phyloP scores from a whole-genome alignment of 306 rosid species.

The Trifolium pratense region DNA sequence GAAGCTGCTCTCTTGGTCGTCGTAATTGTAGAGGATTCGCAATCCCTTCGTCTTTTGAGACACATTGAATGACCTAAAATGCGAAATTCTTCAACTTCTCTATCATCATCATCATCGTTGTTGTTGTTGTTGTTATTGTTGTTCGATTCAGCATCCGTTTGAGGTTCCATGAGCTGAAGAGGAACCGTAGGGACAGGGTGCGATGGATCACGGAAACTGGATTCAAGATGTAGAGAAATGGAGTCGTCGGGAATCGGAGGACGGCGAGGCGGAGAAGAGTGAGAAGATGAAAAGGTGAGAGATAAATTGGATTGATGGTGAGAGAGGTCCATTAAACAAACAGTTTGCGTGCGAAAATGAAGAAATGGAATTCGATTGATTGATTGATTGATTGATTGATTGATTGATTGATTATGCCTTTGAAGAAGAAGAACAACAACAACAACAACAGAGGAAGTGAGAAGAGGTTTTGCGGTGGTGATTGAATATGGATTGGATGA shows the following conservation, averaged over 20 bases:
- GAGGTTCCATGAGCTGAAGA: slow-evolving; percentile 78
- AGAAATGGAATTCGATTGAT: neutral
- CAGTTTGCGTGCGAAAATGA: neutral
- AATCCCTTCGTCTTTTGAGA: slow-evolving; percentile 71
- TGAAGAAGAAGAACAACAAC: slow-evolving; percentile 29
- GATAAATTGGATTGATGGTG: slow-evolving; percentile 67
- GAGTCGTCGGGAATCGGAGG: slow-evolving; percentile 65
- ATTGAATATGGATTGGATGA: slow-evolving; percentile 17
- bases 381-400: no score
- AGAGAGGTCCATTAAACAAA: slow-evolving; percentile 68
- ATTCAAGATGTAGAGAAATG: slow-evolving; percentile 68
- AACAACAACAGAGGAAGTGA: slow-evolving; percentile 25
- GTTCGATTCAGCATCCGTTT: slow-evolving; percentile 32
- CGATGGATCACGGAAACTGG: slow-evolving; percentile 59
- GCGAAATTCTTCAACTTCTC: slow-evolving; percentile 78
- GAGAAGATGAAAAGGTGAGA: slow-evolving; percentile 68
- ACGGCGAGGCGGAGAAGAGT: slow-evolving; percentile 64
- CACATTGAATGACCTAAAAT: slow-evolving; percentile 91
- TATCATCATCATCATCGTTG: slow-evolving; percentile 56
- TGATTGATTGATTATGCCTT: neutral
- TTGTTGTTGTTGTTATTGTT: no score
- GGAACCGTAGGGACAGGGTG: slow-evolving; percentile 61
- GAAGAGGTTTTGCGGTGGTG: neutral
- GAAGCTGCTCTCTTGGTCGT: slow-evolving; percentile 52
- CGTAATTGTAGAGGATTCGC: slow-evolving; percentile 54